Evolutionary conservation across 2,329 filamentous ascomycete genomes (phyloP), one percentile per base, ranked within the genome.

Genomic region (Arthrobotrys pseudoclavata): DNA sequence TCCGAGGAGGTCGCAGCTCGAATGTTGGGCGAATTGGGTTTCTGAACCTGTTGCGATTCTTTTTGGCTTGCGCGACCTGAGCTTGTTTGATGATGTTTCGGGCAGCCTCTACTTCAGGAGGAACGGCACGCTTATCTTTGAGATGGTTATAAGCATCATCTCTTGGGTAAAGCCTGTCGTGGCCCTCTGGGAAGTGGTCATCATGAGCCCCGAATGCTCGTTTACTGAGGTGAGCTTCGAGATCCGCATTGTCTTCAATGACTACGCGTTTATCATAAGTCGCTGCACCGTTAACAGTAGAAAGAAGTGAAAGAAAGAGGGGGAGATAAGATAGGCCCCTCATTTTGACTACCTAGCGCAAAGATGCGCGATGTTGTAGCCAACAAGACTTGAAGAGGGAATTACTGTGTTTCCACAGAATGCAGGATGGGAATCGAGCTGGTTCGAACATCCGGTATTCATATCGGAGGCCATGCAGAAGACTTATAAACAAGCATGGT

Each of bases 81-180:
- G 60, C 60, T 24, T 31, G 24, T 22, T 63, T 63, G 13, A 63
- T 50, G 9, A 63, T 63, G 9, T 18, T 22, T 15, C 40, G 45
- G 0, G 60, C 60, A 13, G 60, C 60, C 24, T 63, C 60, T 15
- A 63, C 45, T 15, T 63, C 60, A 31, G 40, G 9, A 1, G 60
- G 40, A n/a, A 63, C 60, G 10, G 26, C 60, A 5, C 60, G 40
- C n/a, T 63, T 63, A 3, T 63, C 60, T 12, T 37, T 47, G 50
- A 69, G 50, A 57, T 69, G 62, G 22, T 67, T 67, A 20, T 67
- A 67, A 26, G 62, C 62, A 18, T 67, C 62, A 29, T 67, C 62
- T 47, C 42, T 24, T 7, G 60, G 60, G 15, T 48, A 63, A 24
- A 48, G 40, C 12, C 45, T 47, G 13, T 63, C 60, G 15, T 63